These are phyloP conservation scores for Calocera cornea DNA, from an alignment of 768 basidiomycete species.

Conservation along the genomic window DNA sequence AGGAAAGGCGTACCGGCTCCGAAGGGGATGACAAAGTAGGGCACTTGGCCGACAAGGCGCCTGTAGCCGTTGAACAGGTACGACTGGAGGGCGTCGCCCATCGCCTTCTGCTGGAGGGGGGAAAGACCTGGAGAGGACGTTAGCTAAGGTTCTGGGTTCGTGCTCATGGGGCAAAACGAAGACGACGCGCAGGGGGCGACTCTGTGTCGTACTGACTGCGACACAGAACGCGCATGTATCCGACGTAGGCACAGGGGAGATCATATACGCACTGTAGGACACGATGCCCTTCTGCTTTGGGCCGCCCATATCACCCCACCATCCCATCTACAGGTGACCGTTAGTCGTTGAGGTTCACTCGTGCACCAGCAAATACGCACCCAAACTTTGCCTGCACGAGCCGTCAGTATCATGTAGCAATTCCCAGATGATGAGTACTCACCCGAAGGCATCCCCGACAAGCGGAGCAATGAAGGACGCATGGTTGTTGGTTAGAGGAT, in stretches of 20 bases:
- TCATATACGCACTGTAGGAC: slow-evolving; percentile 55
- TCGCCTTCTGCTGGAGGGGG: slow-evolving; percentile 64
- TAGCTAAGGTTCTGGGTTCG: slow-evolving; percentile 5
- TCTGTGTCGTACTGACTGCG: too few relatives aligned
- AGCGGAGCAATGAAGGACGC: background rate
- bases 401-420: background rate
- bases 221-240: background rate
- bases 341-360: background rate
- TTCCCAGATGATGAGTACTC: background rate
- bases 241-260: background rate
- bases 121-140: slow-evolving; percentile 47
- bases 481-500: background rate
- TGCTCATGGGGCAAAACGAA: background rate
- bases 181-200: background rate
- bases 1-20: slow-evolving; percentile 46
- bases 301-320: slow-evolving; percentile 76
- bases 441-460: slow-evolving; percentile 1
- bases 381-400: slow-evolving; percentile 53
- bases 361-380: slow-evolving; percentile 42
- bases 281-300: slow-evolving; percentile 64
- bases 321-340: slow-evolving; percentile 44
- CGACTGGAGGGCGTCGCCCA: slow-evolving; percentile 51
- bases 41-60: slow-evolving; percentile 54
- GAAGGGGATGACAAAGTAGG: slow-evolving; percentile 71
- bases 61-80: slow-evolving; percentile 83